phyloP scores from a whole-genome alignment of 129 eudicot species.

The Rutidosis leptorrhynchoides region DNA sequence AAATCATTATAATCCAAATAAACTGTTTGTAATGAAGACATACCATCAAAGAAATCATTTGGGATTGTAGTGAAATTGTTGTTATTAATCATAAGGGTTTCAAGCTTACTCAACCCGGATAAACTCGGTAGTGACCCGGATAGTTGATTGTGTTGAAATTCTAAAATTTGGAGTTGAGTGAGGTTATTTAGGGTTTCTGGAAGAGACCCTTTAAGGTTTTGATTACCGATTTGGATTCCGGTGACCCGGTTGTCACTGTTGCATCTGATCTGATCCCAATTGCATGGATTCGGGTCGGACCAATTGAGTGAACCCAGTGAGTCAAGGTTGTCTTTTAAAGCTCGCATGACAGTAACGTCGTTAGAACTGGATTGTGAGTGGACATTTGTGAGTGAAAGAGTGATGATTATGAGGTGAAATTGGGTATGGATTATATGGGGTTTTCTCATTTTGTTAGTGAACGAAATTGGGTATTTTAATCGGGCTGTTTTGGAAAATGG shows the following conservation, averaged over 20 bases:
- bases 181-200: constrained; percentile 35
- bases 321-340: constrained; percentile 38
- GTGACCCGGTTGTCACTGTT: constrained; percentile 29
- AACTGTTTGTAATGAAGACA: constrained; percentile 33
- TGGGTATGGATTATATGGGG: constrained; percentile 1
- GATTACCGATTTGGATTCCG: constrained; percentile 24
- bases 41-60: constrained; percentile 28
- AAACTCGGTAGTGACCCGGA: constrained; percentile 50
- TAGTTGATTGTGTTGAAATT: constrained; percentile 40
- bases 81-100: constrained; percentile 33
- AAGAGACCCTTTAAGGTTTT: constrained; percentile 28
- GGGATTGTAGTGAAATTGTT: constrained; percentile 43
- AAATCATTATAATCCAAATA: constrained; percentile 28
- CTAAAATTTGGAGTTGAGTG: constrained; percentile 35
- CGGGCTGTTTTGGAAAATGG: too few relatives aligned
- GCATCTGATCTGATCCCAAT: constrained; percentile 48
- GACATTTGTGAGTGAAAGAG: constrained; percentile 19
- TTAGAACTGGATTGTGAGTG: constrained; percentile 36
- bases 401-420: neutral
- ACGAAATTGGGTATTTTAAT: too few relatives aligned
- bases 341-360: constrained; percentile 52
- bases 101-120: constrained; percentile 46
- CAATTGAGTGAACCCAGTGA: constrained; percentile 47
- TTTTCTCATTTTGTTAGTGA: constrained; percentile 16
- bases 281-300: constrained; percentile 48